Conservation (phyloP, 352 stramenopile genomes). For the Phytopythium sindhum region DNA sequence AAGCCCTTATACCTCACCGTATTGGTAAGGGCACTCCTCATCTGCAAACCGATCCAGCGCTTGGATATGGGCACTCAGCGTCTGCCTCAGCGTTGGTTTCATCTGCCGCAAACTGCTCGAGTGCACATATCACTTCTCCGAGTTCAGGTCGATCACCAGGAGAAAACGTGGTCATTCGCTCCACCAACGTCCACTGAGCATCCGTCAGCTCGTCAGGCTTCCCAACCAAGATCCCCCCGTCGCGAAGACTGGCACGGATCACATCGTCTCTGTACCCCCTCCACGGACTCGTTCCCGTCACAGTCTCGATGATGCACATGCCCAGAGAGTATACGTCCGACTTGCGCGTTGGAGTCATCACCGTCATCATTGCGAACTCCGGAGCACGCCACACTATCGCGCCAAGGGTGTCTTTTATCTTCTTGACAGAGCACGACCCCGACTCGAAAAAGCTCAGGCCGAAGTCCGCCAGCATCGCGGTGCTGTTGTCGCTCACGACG, state of each 20-base stretch:
- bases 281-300: constrained; percentile 1
- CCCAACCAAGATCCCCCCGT: constrained; percentile 1
- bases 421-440: constrained; percentile 5
- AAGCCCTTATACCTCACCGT: too few relatives aligned
- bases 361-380: constrained; percentile 1
- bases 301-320: constrained; percentile 6
- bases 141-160: background rate
- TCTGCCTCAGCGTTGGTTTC: too few relatives aligned
- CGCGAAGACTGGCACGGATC: constrained; percentile 1
- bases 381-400: constrained; percentile 6
- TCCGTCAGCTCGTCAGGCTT: constrained; percentile 6
- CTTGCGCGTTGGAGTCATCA: constrained; percentile 1
- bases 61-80: too few relatives aligned
- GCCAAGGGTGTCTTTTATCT: constrained; percentile 1
- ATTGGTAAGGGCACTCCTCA: too few relatives aligned
- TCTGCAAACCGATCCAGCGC: too few relatives aligned
- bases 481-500: constrained; percentile 3
- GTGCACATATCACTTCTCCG: background rate
- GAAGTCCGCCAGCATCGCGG: constrained; percentile 9
- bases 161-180: constrained; percentile 3
- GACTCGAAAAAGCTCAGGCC: constrained; percentile 7
- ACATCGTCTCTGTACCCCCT: background rate
- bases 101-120: constrained; percentile 1
- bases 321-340: constrained; percentile 3
- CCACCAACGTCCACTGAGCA: constrained; percentile 9